These are phyloP conservation scores for Nakazawaea pomicola DNA, from an alignment of 805 yeast species.

Conservation along the genomic window DNA sequence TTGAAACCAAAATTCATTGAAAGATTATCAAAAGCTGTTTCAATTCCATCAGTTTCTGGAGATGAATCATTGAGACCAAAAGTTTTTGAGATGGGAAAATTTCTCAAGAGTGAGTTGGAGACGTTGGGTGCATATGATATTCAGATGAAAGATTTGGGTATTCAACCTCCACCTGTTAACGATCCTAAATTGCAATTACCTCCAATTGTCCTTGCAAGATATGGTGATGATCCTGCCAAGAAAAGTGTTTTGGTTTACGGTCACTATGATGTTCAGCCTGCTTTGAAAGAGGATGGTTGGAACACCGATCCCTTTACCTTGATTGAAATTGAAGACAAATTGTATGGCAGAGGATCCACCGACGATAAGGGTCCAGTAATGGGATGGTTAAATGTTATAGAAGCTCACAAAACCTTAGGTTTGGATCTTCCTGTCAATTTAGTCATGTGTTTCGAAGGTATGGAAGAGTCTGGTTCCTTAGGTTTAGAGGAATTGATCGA, in stretches of 20 bases:
- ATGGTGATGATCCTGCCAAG: slow-evolving; percentile 76
- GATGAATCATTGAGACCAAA: slow-evolving; percentile 86
- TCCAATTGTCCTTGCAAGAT: slow-evolving; percentile 89
- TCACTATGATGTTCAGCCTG: slow-evolving; percentile 99
- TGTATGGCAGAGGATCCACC: slow-evolving; percentile 91
- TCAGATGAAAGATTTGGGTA: slow-evolving; percentile 76
- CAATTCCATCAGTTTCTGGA: slow-evolving; percentile 91
- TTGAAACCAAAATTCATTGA: slow-evolving; percentile 70
- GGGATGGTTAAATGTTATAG: slow-evolving; percentile 91
- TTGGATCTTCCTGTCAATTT: slow-evolving; percentile 91
- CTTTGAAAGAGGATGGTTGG: slow-evolving; percentile 92
- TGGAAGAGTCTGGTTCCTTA: slow-evolving; percentile 97
- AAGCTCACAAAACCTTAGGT: slow-evolving; percentile 84
- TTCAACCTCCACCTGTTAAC: slow-evolving; percentile 86
- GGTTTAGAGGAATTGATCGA: slow-evolving; percentile 85
- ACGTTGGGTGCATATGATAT: slow-evolving; percentile 78
- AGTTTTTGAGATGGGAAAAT: slow-evolving; percentile 87
- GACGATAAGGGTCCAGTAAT: slow-evolving; percentile 98
- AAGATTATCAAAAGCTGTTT: slow-evolving; percentile 77
- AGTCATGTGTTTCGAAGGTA: slow-evolving; percentile 93
- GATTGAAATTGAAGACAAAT: slow-evolving; percentile 59
- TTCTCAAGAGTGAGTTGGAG: slow-evolving; percentile 63
- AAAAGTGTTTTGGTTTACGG: slow-evolving; percentile 91
- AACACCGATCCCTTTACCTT: slow-evolving; percentile 82
- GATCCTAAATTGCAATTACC: slow-evolving; percentile 71